Base-by-base conservation (phyloP, 2,329 filamentous ascomycete species). In the Trichoderma sp. region DNA sequence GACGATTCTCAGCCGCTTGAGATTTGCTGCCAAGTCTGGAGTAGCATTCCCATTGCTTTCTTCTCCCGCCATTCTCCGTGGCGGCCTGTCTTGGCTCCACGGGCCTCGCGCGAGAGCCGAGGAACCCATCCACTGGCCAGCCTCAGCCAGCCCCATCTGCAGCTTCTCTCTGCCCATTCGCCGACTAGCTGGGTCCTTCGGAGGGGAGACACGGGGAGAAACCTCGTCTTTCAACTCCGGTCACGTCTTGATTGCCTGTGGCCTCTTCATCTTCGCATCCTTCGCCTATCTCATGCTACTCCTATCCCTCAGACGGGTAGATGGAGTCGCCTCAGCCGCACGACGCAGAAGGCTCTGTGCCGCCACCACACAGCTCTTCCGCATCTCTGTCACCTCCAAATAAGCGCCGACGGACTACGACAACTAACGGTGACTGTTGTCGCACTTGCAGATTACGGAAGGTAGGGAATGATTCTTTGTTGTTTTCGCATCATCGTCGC, bases 371-470 rank as follows among this genome's bases (percentile, higher is more conserved):
- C 67, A 58, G 74, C 61, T 68, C 75, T 26, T 71, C 73, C 6
- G 70, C 73, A 34, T 74, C 74, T 13, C 39, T 69, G 50, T 74
- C 75, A 15, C 74, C 77, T 32, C 73, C 76, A 32, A 72, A 73
- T n/a, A 82, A 81, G 71, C 78, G 80, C 28, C 78, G 80, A 63
- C 78, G 80, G 17, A 77, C 76, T 2, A 76, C 78, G 20, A 71
- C 77, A 26, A 68, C 73, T 43, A 39, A 75, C 43, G 71, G 75
- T 57, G 78, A 81, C 50, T 81, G 80, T 71, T 82, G 81, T 74
- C 80, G 79, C 71, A 82, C 80, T 26, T 82, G 81, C 73, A 76
- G 81, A 20, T 72, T 82, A 55, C 78, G 81, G 73, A 82, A 82
- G 79, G 81, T 82, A 72, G 39, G 59, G n/a, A 26, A 23, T 32